A percentile compares a stretch with the other conserved stretches of the same genome.
Evolutionary conservation across 331 rosid species (phyloP).

Genomic region (Rhamnella rubrinervis): DNA sequence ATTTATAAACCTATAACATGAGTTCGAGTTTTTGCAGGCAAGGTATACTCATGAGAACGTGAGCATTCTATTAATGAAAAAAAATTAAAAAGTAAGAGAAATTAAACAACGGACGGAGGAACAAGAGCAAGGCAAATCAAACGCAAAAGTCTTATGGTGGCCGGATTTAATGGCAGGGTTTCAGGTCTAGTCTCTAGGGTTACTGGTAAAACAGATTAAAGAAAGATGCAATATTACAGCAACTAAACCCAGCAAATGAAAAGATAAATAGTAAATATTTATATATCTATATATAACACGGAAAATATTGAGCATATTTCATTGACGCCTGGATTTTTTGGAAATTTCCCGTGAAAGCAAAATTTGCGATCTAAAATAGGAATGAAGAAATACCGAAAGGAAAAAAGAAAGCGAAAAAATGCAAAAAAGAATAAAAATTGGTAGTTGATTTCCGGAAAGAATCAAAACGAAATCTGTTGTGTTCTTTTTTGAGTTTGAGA

Average conservation of each 20-base stretch:
- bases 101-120: neutral
- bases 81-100: neutral
- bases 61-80: too few relatives aligned
- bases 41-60: too few relatives aligned
- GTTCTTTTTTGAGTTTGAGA: neutral
- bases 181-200: neutral
- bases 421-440: neutral
- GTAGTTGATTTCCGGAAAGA: conserved; percentile 7
- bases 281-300: too few relatives aligned
- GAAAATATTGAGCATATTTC: too few relatives aligned
- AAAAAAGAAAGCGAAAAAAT: too few relatives aligned
- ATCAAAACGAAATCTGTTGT: conserved; percentile 7
- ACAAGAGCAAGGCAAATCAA: neutral
- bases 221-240: conserved; percentile 1
- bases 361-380: neutral
- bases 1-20: too few relatives aligned
- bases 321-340: too few relatives aligned
- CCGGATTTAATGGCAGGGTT: conserved; percentile 1
- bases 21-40: too few relatives aligned
- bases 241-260: neutral
- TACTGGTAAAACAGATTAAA: conserved; percentile 1
- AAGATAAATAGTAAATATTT: neutral
- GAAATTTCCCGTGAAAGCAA: neutral
- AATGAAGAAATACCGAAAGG: conserved; percentile 4
- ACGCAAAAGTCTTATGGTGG: too few relatives aligned